Conservation (phyloP, 208 protist genomes). For the Wallacemonas sp. region DNA sequence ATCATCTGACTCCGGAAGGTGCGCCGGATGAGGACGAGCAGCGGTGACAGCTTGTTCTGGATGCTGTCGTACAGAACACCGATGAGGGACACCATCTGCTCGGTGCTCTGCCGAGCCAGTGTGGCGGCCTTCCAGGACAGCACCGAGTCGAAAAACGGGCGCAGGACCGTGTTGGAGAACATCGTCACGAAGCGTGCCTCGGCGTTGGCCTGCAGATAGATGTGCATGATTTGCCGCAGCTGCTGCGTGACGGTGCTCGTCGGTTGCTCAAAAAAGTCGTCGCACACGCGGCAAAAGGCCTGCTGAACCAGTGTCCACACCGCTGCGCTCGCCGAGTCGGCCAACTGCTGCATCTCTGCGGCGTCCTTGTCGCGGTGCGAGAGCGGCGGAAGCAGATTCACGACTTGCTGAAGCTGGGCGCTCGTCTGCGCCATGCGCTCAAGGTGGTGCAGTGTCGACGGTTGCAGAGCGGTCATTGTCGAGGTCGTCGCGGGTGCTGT, state of each 20-base stretch:
- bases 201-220: constrained; percentile 48
- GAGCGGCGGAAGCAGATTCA: constrained; percentile 9
- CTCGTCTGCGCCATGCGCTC: constrained; percentile 3
- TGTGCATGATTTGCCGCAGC: constrained; percentile 29
- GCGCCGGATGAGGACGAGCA: constrained; percentile 58
- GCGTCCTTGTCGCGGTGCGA: constrained; percentile 14
- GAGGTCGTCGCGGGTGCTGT: background rate
- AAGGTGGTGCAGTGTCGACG: background rate
- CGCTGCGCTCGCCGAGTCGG: background rate
- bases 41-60: constrained; percentile 31
- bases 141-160: constrained; percentile 55
- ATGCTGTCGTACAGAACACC: constrained; percentile 42
- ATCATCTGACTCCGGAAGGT: constrained; percentile 39
- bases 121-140: constrained; percentile 85
- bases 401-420: constrained; percentile 3
- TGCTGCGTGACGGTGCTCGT: constrained; percentile 6
- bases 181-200: constrained; percentile 56
- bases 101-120: constrained; percentile 64
- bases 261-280: constrained; percentile 19
- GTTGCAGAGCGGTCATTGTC: background rate
- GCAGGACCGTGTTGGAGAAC: constrained; percentile 60
- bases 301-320: constrained; percentile 5
- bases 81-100: constrained; percentile 60
- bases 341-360: constrained; percentile 2
- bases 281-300: constrained; percentile 5